Evolutionary conservation across 2,329 filamentous ascomycete species (phyloP).

Genomic region (Botrytis elliptica): DNA sequence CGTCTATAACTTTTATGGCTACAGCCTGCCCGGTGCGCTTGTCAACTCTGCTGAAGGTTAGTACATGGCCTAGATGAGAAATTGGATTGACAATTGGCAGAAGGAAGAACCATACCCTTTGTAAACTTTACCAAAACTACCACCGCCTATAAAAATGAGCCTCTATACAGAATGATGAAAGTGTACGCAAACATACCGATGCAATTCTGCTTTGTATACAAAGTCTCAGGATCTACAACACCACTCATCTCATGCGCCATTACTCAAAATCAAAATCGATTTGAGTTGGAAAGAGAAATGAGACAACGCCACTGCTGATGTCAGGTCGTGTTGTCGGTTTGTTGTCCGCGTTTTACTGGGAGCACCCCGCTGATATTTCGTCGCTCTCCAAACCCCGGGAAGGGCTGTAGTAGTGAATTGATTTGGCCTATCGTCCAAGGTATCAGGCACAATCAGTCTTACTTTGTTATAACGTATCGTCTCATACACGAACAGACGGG

Average conservation of each 20-base stretch:
- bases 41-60: conserved; percentile 65
- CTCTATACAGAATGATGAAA: conserved; percentile 21
- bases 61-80: conserved; percentile 12
- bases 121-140: conserved; percentile 98
- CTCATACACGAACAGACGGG: not conserved
- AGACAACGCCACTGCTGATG: conserved; percentile 11
- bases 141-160: conserved; percentile 64
- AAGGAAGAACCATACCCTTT: conserved; percentile 67
- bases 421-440: not conserved
- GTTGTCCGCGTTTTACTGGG: conserved; percentile 16
- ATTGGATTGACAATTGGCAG: conserved; percentile 12
- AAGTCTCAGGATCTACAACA: conserved; percentile 76
- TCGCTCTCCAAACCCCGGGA: conserved; percentile 7
- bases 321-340: conserved; percentile 17
- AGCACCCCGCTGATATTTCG: conserved; percentile 18
- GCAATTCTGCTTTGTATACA: conserved; percentile 92
- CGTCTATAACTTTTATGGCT: conserved; percentile 97
- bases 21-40: conserved; percentile 90
- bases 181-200: conserved; percentile 59
- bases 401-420: not conserved
- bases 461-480: not conserved
- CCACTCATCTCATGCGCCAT: conserved; percentile 45
- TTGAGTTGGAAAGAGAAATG: conserved; percentile 6
- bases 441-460: not conserved
- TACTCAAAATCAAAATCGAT: conserved; percentile 20